Evolutionary conservation across 768 basidiomycete genomes (phyloP), one percentile per base, ranked within the genome.

Genomic region (Rhodotorula babjevae): DNA sequence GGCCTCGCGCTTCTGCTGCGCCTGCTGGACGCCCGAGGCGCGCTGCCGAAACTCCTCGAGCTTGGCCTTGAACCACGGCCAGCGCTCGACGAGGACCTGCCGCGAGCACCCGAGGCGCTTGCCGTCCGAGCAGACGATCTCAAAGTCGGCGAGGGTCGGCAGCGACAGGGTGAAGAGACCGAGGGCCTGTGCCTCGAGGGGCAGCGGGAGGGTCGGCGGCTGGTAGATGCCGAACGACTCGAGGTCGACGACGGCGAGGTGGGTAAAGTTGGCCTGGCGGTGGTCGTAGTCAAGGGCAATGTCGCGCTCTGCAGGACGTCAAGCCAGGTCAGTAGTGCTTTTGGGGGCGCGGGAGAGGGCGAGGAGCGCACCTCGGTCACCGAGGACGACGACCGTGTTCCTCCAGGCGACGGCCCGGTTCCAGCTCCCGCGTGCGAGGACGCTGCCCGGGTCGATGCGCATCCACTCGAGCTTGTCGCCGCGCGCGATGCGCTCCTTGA

Each of bases 161-260:
- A 72, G 71, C 16, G 65, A 52, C 27, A 97, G 84, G 61, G 89
- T 88, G 23, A 87, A 86, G 36, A 98, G 85, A 23, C 92, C 93
- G 65, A 94, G 84, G 79, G 91, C 88, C 79, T 94, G 92, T 85
- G 91, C 88, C 2, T 85, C 84, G 42, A 89, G 82, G 88, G 84
- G 72, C 83, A 87, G 55, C 86, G 84, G 76, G 40, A 75, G 76
- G 7, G 84, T 80, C 0, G 93, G 93, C 0, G 93, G 90, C 76
- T 91, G 90, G 79, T 98, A 98, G 74, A 99, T 93, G 2, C 95
- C 95, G 78, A 93, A 95, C 0, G 94, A 90, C n/a, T 76, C 72
- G 23, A 76, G 71, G 46, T 74, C 72, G 23, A 76, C 40, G 50
- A 69, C 59, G 40, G 69, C 69, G 47, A 73, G 47, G 58, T 78